Conservation (phyloP, 352 stramenopile genomes). For the Phytophthora idaei region DNA sequence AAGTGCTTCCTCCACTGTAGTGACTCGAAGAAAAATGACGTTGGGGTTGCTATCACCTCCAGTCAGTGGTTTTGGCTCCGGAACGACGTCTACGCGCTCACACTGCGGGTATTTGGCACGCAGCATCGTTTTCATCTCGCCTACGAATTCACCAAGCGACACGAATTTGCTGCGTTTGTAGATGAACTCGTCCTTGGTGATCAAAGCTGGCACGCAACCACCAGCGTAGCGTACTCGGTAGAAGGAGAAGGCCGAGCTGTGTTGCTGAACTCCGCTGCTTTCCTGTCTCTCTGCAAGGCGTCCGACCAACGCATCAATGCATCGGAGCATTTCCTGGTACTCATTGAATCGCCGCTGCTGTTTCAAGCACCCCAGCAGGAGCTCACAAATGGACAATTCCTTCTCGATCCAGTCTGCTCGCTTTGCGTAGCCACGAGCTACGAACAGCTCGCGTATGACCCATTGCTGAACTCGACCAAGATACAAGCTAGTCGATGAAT, state of each 20-base stretch:
- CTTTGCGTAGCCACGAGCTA: slow-evolving; percentile 46
- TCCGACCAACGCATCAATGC: slow-evolving; percentile 41
- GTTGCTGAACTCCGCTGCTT: slow-evolving; percentile 9
- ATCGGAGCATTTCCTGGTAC: slow-evolving; percentile 57
- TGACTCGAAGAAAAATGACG: slow-evolving; percentile 67
- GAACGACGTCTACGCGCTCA: slow-evolving; percentile 63
- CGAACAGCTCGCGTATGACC: slow-evolving; percentile 46
- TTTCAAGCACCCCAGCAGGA: slow-evolving; percentile 47
- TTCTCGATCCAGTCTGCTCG: slow-evolving; percentile 56
- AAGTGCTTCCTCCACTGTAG: slow-evolving; percentile 38
- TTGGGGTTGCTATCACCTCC: slow-evolving; percentile 51
- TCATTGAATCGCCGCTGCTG: slow-evolving; percentile 41
- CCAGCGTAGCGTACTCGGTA: slow-evolving; percentile 64
- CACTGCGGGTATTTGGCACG: slow-evolving; percentile 56
- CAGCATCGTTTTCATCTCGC: slow-evolving; percentile 65
- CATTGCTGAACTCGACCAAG: slow-evolving; percentile 32
- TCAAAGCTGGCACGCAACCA: slow-evolving; percentile 53
- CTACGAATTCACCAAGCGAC: slow-evolving; percentile 69
- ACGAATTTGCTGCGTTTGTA: slow-evolving; percentile 77
- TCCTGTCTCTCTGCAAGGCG: slow-evolving; percentile 39
- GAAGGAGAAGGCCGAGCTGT: slow-evolving; percentile 41
- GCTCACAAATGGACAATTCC: slow-evolving; percentile 62
- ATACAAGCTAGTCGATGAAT: slow-evolving; percentile 9
- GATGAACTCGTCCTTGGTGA: slow-evolving; percentile 61
- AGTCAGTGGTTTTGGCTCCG: slow-evolving; percentile 53